Percentiles rank a stretch among this genome's conserved stretches.
phyloP scores from a whole-genome alignment of 176 grass and related monocot genomes.

The Miscanthus lutarioriparius region DNA sequence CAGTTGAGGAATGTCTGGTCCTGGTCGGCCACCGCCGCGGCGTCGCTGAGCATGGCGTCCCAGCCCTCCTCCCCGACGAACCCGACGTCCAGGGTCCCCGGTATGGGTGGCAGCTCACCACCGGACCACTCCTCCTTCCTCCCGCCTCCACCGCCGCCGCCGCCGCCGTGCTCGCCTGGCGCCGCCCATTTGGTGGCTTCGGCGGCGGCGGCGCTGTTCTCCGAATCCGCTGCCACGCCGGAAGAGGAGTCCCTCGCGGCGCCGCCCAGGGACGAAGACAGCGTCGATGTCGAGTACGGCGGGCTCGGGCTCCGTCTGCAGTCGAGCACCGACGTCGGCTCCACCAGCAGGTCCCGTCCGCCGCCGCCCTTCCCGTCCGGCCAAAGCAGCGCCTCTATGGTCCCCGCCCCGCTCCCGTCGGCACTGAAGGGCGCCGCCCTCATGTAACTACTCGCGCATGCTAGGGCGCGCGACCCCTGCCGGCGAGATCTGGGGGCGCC shows the following conservation, averaged over 20 bases:
- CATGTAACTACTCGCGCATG: conserved; percentile 66
- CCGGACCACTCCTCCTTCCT: conserved; percentile 52
- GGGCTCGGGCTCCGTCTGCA: conserved; percentile 60
- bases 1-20: conserved; percentile 73
- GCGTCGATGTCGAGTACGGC: conserved; percentile 58
- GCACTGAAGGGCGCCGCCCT: conserved; percentile 64
- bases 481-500: neutral
- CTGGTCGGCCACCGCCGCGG: conserved; percentile 34
- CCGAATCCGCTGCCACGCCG: conserved; percentile 59
- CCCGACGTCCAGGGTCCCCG: conserved; percentile 36
- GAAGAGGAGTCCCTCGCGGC: conserved; percentile 44
- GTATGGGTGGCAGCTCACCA: conserved; percentile 54
- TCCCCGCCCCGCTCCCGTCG: conserved; percentile 49
- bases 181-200: conserved; percentile 40
- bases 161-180: conserved; percentile 17
- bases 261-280: conserved; percentile 53
- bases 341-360: conserved; percentile 1
- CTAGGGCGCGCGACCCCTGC: neutral
- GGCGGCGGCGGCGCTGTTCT: conserved; percentile 46
- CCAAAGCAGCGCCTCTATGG: conserved; percentile 21
- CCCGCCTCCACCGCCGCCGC: conserved; percentile 6
- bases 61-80: conserved; percentile 47
- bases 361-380: conserved; percentile 1
- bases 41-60: conserved; percentile 59
- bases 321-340: conserved; percentile 70